These are phyloP conservation scores for Prunus mongolica DNA, from an alignment of 306 rosid genomes.

Conservation along the genomic window DNA sequence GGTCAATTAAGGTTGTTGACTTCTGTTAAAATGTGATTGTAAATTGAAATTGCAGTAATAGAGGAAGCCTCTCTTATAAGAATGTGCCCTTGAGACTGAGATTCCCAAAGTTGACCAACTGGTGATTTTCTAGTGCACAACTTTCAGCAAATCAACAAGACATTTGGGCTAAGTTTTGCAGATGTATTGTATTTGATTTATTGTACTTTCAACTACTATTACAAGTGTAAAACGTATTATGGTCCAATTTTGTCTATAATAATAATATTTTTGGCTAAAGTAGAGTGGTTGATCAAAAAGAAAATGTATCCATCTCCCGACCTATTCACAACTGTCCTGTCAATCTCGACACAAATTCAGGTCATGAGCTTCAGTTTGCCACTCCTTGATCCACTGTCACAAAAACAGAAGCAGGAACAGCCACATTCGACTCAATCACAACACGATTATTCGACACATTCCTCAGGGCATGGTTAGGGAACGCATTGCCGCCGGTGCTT, in stretches of 20 bases:
- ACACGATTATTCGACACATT: conserved; percentile 57
- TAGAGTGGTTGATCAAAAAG: not conserved
- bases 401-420: conserved; percentile 43
- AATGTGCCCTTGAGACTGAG: too few relatives aligned
- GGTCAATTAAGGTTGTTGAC: not conserved
- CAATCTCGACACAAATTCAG: conserved; percentile 2
- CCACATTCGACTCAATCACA: conserved; percentile 53
- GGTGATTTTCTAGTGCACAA: not conserved
- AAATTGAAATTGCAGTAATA: not conserved
- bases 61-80: not conserved
- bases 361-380: conserved; percentile 20
- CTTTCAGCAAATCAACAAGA: not conserved
- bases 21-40: not conserved
- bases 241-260: not conserved
- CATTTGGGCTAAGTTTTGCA: not conserved
- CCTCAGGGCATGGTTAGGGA: conserved; percentile 58
- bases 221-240: not conserved
- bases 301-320: not conserved
- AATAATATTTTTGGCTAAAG: not conserved
- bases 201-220: not conserved
- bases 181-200: not conserved
- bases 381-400: conserved; percentile 64
- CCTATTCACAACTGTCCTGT: conserved; percentile 34
- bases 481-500: conserved; percentile 18
- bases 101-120: not conserved